phyloP scores from a whole-genome alignment of 2,329 filamentous ascomycete genomes.

The Botrytis squamosa region DNA sequence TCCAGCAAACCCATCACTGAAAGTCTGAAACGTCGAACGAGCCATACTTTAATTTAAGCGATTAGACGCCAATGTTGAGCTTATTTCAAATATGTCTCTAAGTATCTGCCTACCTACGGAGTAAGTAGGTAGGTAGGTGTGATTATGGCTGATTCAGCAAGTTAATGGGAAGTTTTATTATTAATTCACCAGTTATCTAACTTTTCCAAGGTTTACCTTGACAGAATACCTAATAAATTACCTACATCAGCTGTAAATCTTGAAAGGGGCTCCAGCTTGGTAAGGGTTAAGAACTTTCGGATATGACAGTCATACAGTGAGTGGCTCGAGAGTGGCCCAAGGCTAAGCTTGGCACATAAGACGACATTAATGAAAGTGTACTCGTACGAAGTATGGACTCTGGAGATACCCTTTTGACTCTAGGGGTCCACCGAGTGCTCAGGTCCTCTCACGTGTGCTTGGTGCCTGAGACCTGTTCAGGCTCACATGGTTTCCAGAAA shows the following conservation, averaged over 20 bases:
- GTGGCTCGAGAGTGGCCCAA: neutral
- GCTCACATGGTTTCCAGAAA: neutral
- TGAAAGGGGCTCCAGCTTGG: neutral
- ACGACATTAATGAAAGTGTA: too few relatives aligned
- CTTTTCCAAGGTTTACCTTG: neutral
- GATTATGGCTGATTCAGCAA: neutral
- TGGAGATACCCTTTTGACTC: neutral
- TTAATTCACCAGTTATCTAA: neutral
- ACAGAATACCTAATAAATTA: neutral
- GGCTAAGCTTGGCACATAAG: neutral
- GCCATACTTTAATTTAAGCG: slow-evolving; percentile 7
- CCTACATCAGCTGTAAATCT: neutral
- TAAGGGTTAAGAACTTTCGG: neutral
- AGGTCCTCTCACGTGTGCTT: neutral
- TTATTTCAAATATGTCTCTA: neutral
- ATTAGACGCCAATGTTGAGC: slow-evolving; percentile 11
- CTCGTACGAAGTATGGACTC: too few relatives aligned
- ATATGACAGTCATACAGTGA: neutral
- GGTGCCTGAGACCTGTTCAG: neutral
- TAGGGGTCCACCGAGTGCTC: neutral
- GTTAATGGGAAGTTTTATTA: neutral
- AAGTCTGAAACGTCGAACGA: neutral
- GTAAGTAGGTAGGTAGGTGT: neutral
- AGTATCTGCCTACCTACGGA: too few relatives aligned
- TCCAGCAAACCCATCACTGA: neutral